Percentiles rank a stretch among this genome's conserved stretches.
These are phyloP conservation scores for Linnemannia hyalina DNA, from an alignment of 192 early-diverging fungal species.

Conservation along the genomic window DNA sequence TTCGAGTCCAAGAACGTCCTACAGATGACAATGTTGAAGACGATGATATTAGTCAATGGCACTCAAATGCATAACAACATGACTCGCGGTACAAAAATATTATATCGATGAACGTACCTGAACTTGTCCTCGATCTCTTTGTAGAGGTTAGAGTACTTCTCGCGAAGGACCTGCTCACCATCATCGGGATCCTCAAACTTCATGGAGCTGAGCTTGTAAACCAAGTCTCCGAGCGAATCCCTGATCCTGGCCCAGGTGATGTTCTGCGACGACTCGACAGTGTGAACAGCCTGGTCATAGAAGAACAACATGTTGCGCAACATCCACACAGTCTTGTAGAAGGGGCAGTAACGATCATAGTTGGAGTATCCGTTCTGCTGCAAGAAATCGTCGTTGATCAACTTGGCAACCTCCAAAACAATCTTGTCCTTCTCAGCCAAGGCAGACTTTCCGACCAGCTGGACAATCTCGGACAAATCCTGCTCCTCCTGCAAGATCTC, in stretches of 20 bases:
- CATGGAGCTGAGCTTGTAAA: slow-evolving; percentile 99
- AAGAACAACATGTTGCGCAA: slow-evolving; percentile 98
- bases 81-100: not conserved
- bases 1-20: slow-evolving; percentile 56
- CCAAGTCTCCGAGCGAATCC: slow-evolving; percentile 90
- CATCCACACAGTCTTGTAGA: slow-evolving; percentile 99
- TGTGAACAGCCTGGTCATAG: slow-evolving; percentile 94
- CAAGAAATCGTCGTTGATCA: slow-evolving; percentile 99
- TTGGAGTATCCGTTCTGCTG: slow-evolving; percentile 99
- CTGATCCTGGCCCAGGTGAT: slow-evolving; percentile 97
- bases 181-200: slow-evolving; percentile 99
- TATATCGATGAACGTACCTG: slow-evolving; percentile 37
- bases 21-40: not conserved
- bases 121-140: slow-evolving; percentile 98
- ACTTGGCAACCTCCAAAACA: slow-evolving; percentile 95
- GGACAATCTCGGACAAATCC: slow-evolving; percentile 99
- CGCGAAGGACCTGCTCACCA: slow-evolving; percentile 89
- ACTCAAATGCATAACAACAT: not conserved
- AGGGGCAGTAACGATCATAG: slow-evolving; percentile 99
- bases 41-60: not conserved
- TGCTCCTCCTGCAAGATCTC: slow-evolving; percentile 99
- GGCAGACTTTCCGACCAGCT: slow-evolving; percentile 96
- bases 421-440: slow-evolving; percentile 97
- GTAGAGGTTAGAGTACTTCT: slow-evolving; percentile 90
- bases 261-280: slow-evolving; percentile 91